A percentile compares a stretch with the other conserved stretches of the same genome.
Conservation (phyloP, 2,329 filamentous ascomycete genomes). For the Waltergamsia citrina region DNA sequence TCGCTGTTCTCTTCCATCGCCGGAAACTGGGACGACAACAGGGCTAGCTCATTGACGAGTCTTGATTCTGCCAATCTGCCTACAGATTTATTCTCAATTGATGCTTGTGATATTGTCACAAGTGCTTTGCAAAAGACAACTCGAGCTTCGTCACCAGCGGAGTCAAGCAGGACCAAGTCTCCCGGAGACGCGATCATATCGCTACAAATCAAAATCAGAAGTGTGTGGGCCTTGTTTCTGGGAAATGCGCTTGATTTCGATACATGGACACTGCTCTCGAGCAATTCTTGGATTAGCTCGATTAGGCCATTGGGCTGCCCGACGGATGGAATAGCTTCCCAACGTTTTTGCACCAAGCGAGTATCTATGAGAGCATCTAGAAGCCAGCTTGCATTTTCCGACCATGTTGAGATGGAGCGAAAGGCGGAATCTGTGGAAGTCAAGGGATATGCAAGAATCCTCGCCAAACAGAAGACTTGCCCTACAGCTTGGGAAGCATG, state of each 20-base stretch:
- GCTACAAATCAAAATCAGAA: slow-evolving; percentile 30
- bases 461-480: slow-evolving; percentile 33
- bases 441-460: slow-evolving; percentile 31
- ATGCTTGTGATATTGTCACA: slow-evolving; percentile 24
- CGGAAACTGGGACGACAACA: slow-evolving; percentile 20
- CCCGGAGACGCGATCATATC: slow-evolving; percentile 25
- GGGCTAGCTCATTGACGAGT: slow-evolving; percentile 29
- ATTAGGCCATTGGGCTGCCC: slow-evolving; percentile 24
- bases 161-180: slow-evolving; percentile 17
- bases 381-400: slow-evolving; percentile 36
- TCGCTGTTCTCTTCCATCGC: slow-evolving; percentile 24
- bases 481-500: slow-evolving; percentile 32
- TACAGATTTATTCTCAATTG: slow-evolving; percentile 20
- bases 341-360: slow-evolving; percentile 26
- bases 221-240: slow-evolving; percentile 23
- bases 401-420: slow-evolving; percentile 20
- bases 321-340: slow-evolving; percentile 19
- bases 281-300: slow-evolving; percentile 23
- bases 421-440: slow-evolving; percentile 20
- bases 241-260: too few species aligned
- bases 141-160: slow-evolving; percentile 16
- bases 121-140: slow-evolving; percentile 27
- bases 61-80: slow-evolving; percentile 31
- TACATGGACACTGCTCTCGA: too few species aligned
- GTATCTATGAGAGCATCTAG: slow-evolving; percentile 37